A percentile compares a stretch with the other conserved stretches of the same genome.
phyloP scores from a whole-genome alignment of 148 eudicot species.

The Persicaria tinctoria region DNA sequence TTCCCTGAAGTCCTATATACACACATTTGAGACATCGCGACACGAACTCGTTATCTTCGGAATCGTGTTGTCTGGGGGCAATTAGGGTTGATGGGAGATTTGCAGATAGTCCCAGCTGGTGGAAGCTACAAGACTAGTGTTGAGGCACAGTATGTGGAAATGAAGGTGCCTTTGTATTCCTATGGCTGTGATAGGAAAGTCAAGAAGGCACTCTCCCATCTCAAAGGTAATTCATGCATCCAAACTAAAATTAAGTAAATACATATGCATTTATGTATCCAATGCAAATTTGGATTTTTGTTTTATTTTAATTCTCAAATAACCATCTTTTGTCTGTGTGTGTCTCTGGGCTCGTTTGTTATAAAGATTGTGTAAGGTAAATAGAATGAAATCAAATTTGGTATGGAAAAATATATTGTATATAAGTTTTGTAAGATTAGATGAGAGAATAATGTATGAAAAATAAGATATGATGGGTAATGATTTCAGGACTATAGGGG shows the following conservation, averaged over 20 bases:
- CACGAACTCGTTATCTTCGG: not conserved
- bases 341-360: too few relatives aligned
- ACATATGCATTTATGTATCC: not conserved
- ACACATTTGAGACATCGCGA: not conserved
- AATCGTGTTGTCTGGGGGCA: not conserved
- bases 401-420: too few relatives aligned
- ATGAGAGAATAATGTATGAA: too few relatives aligned
- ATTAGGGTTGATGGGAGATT: constrained; percentile 31
- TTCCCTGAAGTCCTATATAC: not conserved
- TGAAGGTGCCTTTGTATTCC: constrained; percentile 94
- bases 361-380: too few relatives aligned
- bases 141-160: constrained; percentile 80
- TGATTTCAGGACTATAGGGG: too few relatives aligned
- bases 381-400: too few relatives aligned
- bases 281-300: not conserved
- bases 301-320: not conserved
- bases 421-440: too few relatives aligned
- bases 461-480: too few relatives aligned
- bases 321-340: not conserved
- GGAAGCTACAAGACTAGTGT: constrained; percentile 38
- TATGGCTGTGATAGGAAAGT: constrained; percentile 84
- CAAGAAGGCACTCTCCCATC: constrained; percentile 65
- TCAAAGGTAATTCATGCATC: constrained; percentile 41
- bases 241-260: not conserved
- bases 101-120: constrained; percentile 54